phyloP scores from a whole-genome alignment of 2,329 filamentous ascomycete species.

The Epichloe sibirici region DNA sequence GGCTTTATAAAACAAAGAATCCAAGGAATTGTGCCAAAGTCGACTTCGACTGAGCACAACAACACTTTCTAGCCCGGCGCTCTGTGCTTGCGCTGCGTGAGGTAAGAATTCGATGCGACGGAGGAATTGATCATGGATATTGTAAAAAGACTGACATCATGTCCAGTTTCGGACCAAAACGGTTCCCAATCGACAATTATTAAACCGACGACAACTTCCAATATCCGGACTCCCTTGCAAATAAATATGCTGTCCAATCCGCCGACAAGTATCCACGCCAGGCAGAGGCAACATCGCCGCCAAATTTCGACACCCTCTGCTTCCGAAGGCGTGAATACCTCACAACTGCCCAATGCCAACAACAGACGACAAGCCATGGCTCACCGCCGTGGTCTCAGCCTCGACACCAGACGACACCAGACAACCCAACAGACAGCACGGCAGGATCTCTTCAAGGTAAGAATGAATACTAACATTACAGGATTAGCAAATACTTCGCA shows the following conservation, averaged over 20 bases:
- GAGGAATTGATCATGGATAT: neutral
- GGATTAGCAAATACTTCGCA: slow-evolving; percentile 47
- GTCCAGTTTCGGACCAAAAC: slow-evolving; percentile 30
- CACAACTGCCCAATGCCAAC: slow-evolving; percentile 45
- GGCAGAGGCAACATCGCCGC: slow-evolving; percentile 52
- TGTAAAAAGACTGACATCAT: slow-evolving; percentile 3
- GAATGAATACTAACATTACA: slow-evolving; percentile 42
- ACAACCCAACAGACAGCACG: slow-evolving; percentile 15
- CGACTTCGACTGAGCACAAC: slow-evolving; percentile 37
- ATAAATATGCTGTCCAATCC: slow-evolving; percentile 68
- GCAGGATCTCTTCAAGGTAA: slow-evolving; percentile 32
- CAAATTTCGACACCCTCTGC: slow-evolving; percentile 75
- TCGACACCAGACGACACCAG: slow-evolving; percentile 58
- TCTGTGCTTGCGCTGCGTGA: slow-evolving; percentile 76
- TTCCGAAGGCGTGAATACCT: slow-evolving; percentile 63
- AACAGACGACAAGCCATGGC: slow-evolving; percentile 29
- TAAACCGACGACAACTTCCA: slow-evolving; percentile 37
- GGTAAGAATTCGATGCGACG: slow-evolving; percentile 34
- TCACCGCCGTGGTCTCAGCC: slow-evolving; percentile 75
- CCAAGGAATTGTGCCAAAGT: slow-evolving; percentile 19
- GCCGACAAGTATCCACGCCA: slow-evolving; percentile 56
- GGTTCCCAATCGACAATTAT: slow-evolving; percentile 38
- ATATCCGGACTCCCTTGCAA: slow-evolving; percentile 58
- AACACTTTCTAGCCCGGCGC: slow-evolving; percentile 52
- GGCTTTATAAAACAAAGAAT: slow-evolving; percentile 13